Evolutionary conservation across 2,329 filamentous ascomycete genomes (phyloP), one percentile per base, ranked within the genome.

Genomic region (Aspergillus tanneri): DNA sequence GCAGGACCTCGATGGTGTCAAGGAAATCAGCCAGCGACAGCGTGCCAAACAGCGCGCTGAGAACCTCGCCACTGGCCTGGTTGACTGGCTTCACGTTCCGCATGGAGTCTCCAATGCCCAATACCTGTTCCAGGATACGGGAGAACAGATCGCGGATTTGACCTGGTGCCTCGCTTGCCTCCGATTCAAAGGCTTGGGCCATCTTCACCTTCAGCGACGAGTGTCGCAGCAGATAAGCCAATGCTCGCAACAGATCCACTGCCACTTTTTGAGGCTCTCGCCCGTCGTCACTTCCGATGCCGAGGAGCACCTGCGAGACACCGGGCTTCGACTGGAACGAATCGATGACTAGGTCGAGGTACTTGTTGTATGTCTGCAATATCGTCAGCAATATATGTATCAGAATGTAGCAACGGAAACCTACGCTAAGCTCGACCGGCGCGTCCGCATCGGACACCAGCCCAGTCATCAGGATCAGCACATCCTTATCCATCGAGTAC

Each of bases 21-120:
- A 97, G 84, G 68, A 97, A 93, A 70, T 96, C 90, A 43, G 84
- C 79, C 3, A 92, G 90, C 0, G 91, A 92, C 34, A 96, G 78
- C 5, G 96, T 80, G 54, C 88, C 86, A 42, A 99, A 78, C n/a
- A 95, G 75, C 53, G 87, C 86, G 14, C 87, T 84, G 39, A 97
- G 77, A 1, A 89, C 81, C 47, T 87, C 82, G 30, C 87, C 86
- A 61, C 76, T 76, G 19, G 72, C 72, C 40, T 64, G 63, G 51
- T 64, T 68, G 43, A 69, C 60, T 35, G 63, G 51, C 50, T 70
- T 70, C 50, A 67, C 65, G 34, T 51, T 61, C 39, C 67, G 62
- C 46, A 69, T 66, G 19, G 58, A 61, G 40, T 89, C 85, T 8
- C 85, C 84, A 38, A 95, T 73, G 5, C 76, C 69, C 34, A 90